A percentile compares a stretch with the other conserved stretches of the same genome.
These are phyloP conservation scores for Alternaria triticina DNA, from an alignment of 2,329 filamentous ascomycete genomes.

Conservation along the genomic window DNA sequence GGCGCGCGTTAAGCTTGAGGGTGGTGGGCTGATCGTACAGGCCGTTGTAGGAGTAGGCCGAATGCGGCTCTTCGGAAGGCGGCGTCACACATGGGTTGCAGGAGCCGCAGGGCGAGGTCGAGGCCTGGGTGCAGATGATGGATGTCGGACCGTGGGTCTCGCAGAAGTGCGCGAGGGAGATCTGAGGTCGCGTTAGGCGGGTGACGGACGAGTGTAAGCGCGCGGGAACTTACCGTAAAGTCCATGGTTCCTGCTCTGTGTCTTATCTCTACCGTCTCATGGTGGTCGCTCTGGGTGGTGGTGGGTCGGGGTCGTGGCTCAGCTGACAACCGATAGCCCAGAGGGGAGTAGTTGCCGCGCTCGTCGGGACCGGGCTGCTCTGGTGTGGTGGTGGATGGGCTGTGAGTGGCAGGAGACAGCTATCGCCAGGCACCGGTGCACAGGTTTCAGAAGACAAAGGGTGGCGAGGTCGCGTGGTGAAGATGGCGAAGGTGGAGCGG, in stretches of 20 bases:
- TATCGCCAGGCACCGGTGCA: conserved; percentile 25
- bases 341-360: conserved; percentile 30
- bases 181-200: conserved; percentile 46
- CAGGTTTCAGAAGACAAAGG: conserved; percentile 26
- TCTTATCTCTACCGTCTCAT: conserved; percentile 41
- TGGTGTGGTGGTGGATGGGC: conserved; percentile 24
- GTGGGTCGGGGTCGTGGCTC: conserved; percentile 39
- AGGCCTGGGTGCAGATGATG: conserved; percentile 66
- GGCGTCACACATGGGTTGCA: conserved; percentile 58
- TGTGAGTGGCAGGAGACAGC: conserved; percentile 34
- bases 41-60: conserved; percentile 41
- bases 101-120: conserved; percentile 60
- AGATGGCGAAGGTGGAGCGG: conserved; percentile 12
- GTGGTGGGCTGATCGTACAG: conserved; percentile 43
- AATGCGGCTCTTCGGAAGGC: conserved; percentile 45
- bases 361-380: conserved; percentile 17
- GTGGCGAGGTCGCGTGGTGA: conserved; percentile 31
- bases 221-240: conserved; percentile 46
- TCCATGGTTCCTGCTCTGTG: conserved; percentile 44
- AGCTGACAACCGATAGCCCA: conserved; percentile 38
- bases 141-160: conserved; percentile 68
- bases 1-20: conserved; percentile 41
- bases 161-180: conserved; percentile 68
- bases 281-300: conserved; percentile 28
- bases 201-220: conserved; percentile 17